Evolutionary conservation across 2,329 filamentous ascomycete species (phyloP).

Genomic region (Scedosporium dehoogii): DNA sequence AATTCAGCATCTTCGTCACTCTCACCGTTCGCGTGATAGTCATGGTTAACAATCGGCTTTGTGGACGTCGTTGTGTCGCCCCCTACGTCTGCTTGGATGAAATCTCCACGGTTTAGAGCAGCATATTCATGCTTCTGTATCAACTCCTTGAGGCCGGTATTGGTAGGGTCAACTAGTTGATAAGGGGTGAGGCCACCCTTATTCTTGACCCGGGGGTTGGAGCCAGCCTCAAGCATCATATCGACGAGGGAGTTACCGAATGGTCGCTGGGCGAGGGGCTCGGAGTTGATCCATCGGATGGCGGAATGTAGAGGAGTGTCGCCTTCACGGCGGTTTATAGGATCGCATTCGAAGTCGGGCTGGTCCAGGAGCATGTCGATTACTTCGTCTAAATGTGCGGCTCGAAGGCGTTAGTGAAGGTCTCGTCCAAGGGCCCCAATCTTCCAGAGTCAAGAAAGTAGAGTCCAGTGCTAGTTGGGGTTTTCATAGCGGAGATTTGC

Average conservation of each 20-base stretch:
- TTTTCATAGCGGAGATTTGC: not conserved
- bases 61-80: not conserved
- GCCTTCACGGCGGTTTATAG: slow-evolving; percentile 56
- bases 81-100: slow-evolving; percentile 29
- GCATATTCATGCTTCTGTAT: slow-evolving; percentile 65
- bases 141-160: slow-evolving; percentile 49
- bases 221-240: slow-evolving; percentile 76
- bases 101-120: slow-evolving; percentile 46
- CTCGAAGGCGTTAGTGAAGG: not conserved
- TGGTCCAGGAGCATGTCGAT: slow-evolving; percentile 78
- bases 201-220: slow-evolving; percentile 49
- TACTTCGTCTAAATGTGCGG: slow-evolving; percentile 52
- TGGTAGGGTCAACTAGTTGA: slow-evolving; percentile 65
- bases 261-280: slow-evolving; percentile 51
- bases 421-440: no score
- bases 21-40: slow-evolving; percentile 19
- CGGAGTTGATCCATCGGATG: slow-evolving; percentile 65
- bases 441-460: no score
- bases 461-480: not conserved
- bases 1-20: slow-evolving; percentile 50
- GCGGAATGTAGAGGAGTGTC: slow-evolving; percentile 75
- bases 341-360: slow-evolving; percentile 77
- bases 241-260: slow-evolving; percentile 59
- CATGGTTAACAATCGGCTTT: slow-evolving; percentile 10
- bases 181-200: slow-evolving; percentile 61